Conservation (phyloP, 2,329 filamentous ascomycete species). For the Talaromyces sp. region DNA sequence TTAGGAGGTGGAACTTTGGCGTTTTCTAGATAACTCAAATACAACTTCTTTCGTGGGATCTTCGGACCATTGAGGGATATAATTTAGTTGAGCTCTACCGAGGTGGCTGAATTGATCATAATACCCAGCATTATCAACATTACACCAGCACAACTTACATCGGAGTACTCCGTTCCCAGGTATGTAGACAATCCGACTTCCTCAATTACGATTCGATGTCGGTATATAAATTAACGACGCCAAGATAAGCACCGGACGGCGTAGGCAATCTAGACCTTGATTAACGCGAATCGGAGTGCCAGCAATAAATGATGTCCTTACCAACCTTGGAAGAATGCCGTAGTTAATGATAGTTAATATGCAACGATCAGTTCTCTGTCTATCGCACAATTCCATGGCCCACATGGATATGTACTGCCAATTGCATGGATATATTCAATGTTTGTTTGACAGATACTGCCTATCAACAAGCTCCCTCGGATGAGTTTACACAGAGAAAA, state of each 20-base stretch:
- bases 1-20: neutral
- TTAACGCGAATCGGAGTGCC: neutral
- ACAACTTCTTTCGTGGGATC: neutral
- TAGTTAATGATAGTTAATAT: neutral
- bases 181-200: neutral
- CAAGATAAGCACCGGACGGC: neutral
- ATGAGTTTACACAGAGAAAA: neutral
- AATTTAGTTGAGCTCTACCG: neutral
- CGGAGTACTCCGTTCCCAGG: neutral
- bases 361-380: neutral
- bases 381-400: neutral
- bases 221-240: neutral
- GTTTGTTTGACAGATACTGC: neutral
- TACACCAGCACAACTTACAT: neutral
- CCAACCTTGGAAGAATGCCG: neutral
- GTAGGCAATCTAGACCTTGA: neutral
- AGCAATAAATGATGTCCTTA: neutral
- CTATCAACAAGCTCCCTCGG: neutral
- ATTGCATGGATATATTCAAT: neutral
- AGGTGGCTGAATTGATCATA: neutral
- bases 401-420: neutral
- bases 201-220: neutral
- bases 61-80: neutral
- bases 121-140: neutral
- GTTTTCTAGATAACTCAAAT: neutral